Percentiles rank a stretch among this genome's conserved stretches.
phyloP scores from a whole-genome alignment of 2,329 filamentous ascomycete genomes.

The Nothomitra cinnamomea region DNA sequence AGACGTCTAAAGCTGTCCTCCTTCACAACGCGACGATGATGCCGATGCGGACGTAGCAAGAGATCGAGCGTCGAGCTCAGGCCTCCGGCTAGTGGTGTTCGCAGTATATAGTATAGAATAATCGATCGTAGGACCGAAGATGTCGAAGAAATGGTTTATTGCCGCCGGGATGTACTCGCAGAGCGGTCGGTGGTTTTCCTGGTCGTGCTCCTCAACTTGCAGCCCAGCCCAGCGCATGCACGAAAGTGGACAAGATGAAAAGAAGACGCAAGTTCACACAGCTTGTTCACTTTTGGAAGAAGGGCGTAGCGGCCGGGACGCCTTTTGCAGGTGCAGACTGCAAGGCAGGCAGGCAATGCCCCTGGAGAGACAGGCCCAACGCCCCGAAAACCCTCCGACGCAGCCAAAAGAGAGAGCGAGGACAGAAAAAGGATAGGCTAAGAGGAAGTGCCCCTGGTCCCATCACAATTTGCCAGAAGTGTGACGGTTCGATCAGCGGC shows the following conservation, averaged over 20 bases:
- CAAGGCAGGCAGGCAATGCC: background rate
- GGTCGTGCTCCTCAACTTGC: background rate
- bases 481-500: no score
- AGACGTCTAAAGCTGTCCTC: background rate
- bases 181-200: background rate
- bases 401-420: no score
- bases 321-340: background rate
- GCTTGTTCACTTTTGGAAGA: no score
- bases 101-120: no score
- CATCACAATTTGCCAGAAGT: no score
- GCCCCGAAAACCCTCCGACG: no score
- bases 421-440: no score
- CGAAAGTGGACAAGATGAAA: background rate
- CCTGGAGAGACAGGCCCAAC: no score
- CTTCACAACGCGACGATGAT: background rate
- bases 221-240: background rate
- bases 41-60: background rate
- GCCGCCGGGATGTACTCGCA: background rate
- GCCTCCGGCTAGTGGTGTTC: background rate
- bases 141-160: no score
- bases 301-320: background rate
- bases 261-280: background rate
- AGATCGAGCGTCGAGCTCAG: conserved; percentile 2
- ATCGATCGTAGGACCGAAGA: no score
- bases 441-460: no score